phyloP scores from a whole-genome alignment of 2,329 filamentous ascomycete species.

The Aureobasidium sp. region DNA sequence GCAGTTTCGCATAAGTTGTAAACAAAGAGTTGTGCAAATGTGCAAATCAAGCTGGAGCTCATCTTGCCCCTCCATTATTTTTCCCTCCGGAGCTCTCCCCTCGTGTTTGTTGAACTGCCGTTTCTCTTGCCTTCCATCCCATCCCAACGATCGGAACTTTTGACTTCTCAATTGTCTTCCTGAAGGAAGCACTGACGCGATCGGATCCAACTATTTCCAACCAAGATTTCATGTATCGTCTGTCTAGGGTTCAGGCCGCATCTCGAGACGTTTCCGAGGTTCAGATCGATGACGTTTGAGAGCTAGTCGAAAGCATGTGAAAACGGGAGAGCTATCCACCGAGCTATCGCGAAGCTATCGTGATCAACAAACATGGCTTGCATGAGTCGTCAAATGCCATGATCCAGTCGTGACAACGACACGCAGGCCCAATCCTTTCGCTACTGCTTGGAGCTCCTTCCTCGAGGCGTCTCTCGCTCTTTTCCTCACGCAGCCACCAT shows the following conservation, averaged over 20 bases:
- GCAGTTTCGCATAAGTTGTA: neutral
- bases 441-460: neutral
- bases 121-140: neutral
- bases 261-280: neutral
- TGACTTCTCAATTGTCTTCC: neutral
- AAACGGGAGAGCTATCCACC: constrained; percentile 5
- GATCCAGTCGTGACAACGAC: constrained; percentile 1
- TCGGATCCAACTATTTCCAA: neutral
- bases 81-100: too few species aligned
- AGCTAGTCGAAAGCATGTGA: constrained; percentile 7
- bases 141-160: constrained; percentile 8
- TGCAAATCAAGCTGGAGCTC: neutral
- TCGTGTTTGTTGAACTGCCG: neutral
- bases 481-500: constrained; percentile 16
- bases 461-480: neutral
- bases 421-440: neutral
- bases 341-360: constrained; percentile 7
- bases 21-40: neutral
- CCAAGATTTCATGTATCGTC: neutral
- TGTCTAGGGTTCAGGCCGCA: neutral
- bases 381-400: neutral
- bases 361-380: constrained; percentile 1
- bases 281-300: constrained; percentile 2
- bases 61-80: neutral
- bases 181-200: constrained; percentile 12